Evolutionary conservation across 176 grass and related monocot genomes (phyloP), one percentile per base, ranked within the genome.

Genomic region (Poa annua): DNA sequence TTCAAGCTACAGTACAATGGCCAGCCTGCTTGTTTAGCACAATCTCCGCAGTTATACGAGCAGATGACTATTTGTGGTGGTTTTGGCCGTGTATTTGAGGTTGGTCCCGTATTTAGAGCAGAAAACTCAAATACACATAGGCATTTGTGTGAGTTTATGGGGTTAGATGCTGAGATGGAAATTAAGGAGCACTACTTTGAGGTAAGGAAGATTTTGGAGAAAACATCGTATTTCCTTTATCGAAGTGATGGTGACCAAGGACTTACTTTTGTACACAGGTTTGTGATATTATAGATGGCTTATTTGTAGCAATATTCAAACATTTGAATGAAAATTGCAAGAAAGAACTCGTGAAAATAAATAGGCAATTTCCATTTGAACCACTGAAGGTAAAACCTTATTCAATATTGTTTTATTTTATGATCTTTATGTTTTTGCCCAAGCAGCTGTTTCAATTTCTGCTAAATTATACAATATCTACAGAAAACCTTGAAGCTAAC

Each of bases 151-250:
- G 93, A 99, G 74, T 96, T 94, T 90, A 84, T 99, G 26, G 96
- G 96, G n/a, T 83, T 99, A 72, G 96, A 99, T 87, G 91, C 87
- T 53, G 96, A 99, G 60, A 90, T 99, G 96, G 93, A 96, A 81
- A 93, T 99, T 21, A 96, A 94, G 85, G 93, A 99, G 64, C 96
- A 99, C 52, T 99, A 96, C 71, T 99, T 94, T 75, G 96, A 99
- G 93, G 96, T 93, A 88, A 38, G 77, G 55, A 77, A 39, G 53
- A 52, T 34, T 61, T 50, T 50, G 24, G 19, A 47, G 35, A 60
- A 56, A 8, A 52, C 80, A 76, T 7, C 80, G 36, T 35, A 53
- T 17, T 50, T 71, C 8, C 51, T 77, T 74, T 11, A 52, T 11
- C 12, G 25, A 74, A 52, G 29, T 64, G 10, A 12, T 75, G n/a